Percentiles rank a stretch among this genome's conserved stretches.
Conservation (phyloP, 352 stramenopile species). For the Phytopythium litorale region DNA sequence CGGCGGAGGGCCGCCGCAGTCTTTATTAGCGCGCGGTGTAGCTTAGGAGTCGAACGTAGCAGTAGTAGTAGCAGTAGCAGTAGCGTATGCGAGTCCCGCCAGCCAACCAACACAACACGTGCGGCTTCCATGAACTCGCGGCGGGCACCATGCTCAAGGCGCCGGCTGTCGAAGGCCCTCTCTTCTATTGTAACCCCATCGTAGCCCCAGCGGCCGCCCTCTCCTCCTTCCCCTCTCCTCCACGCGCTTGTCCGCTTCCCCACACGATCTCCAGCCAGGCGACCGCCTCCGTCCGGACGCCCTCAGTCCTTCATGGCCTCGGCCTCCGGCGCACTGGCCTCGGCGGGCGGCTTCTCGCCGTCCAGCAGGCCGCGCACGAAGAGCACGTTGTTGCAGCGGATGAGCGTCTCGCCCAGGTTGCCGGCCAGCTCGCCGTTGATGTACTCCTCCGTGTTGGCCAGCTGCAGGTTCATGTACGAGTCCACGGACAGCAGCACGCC, state of each 20-base stretch:
- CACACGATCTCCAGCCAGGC: no score
- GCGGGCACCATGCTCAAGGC: background rate
- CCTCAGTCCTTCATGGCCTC: slow-evolving; percentile 39
- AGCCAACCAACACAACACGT: background rate
- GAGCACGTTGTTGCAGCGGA: slow-evolving; percentile 99
- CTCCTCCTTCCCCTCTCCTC: background rate
- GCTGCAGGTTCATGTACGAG: slow-evolving; percentile 99
- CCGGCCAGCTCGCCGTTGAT: slow-evolving; percentile 96
- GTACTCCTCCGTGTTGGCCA: slow-evolving; percentile 97
- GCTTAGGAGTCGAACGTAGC: background rate
- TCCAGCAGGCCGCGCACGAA: slow-evolving; percentile 91
- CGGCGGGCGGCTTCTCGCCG: slow-evolving; percentile 58
- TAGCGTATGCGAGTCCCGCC: background rate
- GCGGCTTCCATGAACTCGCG: background rate
- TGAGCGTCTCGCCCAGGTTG: slow-evolving; percentile 97
- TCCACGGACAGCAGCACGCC: slow-evolving; percentile 93
- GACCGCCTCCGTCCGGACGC: background rate
- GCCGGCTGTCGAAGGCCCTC: background rate
- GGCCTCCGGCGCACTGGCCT: slow-evolving; percentile 17
- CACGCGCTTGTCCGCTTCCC: background rate
- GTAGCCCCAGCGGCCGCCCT: background rate
- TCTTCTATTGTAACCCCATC: slow-evolving; percentile 1
- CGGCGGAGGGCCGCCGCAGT: background rate
- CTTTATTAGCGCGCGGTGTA: background rate
- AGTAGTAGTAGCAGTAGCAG: slow-evolving; percentile 4